These are phyloP conservation scores for Naumovozyma baii DNA, from an alignment of 805 yeast species.

Conservation along the genomic window DNA sequence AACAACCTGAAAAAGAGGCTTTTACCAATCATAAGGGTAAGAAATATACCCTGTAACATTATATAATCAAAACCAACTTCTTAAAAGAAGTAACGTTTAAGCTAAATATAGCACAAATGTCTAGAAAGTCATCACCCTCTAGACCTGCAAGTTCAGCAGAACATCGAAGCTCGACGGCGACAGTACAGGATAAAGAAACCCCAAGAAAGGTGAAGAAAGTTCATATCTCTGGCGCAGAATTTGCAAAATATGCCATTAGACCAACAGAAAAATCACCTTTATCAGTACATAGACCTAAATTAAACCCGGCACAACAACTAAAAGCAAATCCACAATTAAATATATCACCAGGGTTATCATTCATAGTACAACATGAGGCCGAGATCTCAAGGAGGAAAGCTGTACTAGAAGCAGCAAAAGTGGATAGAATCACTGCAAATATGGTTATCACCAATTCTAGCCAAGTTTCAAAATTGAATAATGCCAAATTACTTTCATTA, in stretches of 20 bases:
- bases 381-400: not conserved
- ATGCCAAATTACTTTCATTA: constrained; percentile 3
- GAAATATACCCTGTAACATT: not conserved
- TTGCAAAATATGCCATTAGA: not conserved
- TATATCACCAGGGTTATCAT: not conserved
- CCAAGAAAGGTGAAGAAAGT: too few species aligned
- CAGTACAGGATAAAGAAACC: too few species aligned
- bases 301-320: not conserved
- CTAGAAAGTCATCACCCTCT: not conserved
- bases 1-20: too few species aligned
- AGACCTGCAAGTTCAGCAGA: too few species aligned
- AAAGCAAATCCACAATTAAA: not conserved
- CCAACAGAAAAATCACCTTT: not conserved
- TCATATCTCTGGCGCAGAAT: not conserved
- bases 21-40: too few species aligned
- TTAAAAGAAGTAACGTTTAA: too few species aligned
- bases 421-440: not conserved
- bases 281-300: not conserved
- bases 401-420: not conserved
- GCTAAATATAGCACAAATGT: too few species aligned
- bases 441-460: not conserved
- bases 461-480: not conserved
- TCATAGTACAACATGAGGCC: not conserved
- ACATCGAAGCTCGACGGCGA: too few species aligned
- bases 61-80: too few species aligned